A percentile compares a stretch with the other conserved stretches of the same genome.
Evolutionary conservation across 108 stramenopile species (phyloP).

Genomic region (Asterionellopsis glacialis): DNA sequence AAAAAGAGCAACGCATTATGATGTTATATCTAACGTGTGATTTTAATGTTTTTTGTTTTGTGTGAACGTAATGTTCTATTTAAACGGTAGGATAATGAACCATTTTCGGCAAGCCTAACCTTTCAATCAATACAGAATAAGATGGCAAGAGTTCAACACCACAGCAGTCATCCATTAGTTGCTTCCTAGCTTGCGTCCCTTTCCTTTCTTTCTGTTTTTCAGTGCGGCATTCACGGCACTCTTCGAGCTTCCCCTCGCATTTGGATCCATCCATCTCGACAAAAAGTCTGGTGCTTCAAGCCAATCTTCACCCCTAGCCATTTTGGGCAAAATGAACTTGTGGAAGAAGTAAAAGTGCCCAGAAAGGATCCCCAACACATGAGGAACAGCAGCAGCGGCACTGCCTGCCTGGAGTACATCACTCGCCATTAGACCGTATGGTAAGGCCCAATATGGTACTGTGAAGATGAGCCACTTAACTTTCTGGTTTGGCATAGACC

Average conservation of each 20-base stretch:
- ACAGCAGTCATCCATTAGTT: constrained; percentile 3
- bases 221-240: constrained; percentile 52
- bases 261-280: constrained; percentile 48
- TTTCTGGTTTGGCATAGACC: constrained; percentile 76
- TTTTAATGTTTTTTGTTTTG: too few relatives aligned
- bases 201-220: constrained; percentile 66
- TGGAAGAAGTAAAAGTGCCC: constrained; percentile 86
- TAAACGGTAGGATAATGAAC: too few relatives aligned
- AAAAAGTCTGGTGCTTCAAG: constrained; percentile 71
- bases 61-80: too few relatives aligned
- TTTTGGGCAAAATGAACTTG: constrained; percentile 79
- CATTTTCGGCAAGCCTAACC: too few relatives aligned
- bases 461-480: constrained; percentile 86
- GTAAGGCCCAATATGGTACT: constrained; percentile 86
- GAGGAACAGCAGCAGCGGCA: constrained; percentile 65
- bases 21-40: too few relatives aligned
- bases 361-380: constrained; percentile 81
- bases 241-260: constrained; percentile 34
- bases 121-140: too few relatives aligned
- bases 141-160: too few relatives aligned
- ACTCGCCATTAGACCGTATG: constrained; percentile 69
- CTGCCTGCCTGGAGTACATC: constrained; percentile 81
- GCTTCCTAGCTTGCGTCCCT: constrained; percentile 73
- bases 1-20: too few relatives aligned
- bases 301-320: constrained; percentile 81